Percentiles rank a stretch among this genome's conserved stretches.
phyloP scores from a whole-genome alignment of 2,329 filamentous ascomycete genomes.

The Epicoccum nigrum region DNA sequence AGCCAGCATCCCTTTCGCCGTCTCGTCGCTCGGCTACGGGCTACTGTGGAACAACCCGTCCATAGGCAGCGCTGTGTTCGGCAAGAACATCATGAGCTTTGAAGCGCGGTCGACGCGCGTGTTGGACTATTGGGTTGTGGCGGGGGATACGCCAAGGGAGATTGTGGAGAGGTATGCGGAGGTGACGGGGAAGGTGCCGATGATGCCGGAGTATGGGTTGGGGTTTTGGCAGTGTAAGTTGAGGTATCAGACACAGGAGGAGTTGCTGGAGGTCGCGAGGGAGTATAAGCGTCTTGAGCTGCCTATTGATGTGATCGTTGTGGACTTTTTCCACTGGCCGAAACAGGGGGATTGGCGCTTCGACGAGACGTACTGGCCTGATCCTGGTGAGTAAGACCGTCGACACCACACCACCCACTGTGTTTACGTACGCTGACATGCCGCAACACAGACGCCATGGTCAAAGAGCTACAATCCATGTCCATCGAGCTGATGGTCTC shows the following conservation, averaged over 20 bases:
- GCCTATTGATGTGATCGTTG: conserved; percentile 69
- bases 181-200: conserved; percentile 65
- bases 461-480: conserved; percentile 64
- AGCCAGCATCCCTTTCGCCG: conserved; percentile 67
- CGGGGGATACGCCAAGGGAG: conserved; percentile 60
- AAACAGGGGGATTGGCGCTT: conserved; percentile 72
- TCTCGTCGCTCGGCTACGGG: conserved; percentile 67
- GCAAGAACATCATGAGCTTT: conserved; percentile 66
- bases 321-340: conserved; percentile 73
- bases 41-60: conserved; percentile 71
- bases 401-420: not conserved
- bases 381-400: conserved; percentile 51
- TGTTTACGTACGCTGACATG: not conserved
- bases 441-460: conserved; percentile 60
- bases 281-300: conserved; percentile 63
- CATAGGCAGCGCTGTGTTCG: conserved; percentile 65
- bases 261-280: conserved; percentile 64
- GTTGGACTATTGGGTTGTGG: conserved; percentile 70
- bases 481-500: conserved; percentile 71
- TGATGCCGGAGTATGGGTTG: conserved; percentile 72
- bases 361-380: conserved; percentile 68
- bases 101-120: conserved; percentile 64
- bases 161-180: conserved; percentile 63
- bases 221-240: conserved; percentile 74
- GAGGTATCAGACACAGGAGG: conserved; percentile 69